Evolutionary conservation across 176 grass and related monocot genomes (phyloP).

Genomic region (Pontederia crassipes): DNA sequence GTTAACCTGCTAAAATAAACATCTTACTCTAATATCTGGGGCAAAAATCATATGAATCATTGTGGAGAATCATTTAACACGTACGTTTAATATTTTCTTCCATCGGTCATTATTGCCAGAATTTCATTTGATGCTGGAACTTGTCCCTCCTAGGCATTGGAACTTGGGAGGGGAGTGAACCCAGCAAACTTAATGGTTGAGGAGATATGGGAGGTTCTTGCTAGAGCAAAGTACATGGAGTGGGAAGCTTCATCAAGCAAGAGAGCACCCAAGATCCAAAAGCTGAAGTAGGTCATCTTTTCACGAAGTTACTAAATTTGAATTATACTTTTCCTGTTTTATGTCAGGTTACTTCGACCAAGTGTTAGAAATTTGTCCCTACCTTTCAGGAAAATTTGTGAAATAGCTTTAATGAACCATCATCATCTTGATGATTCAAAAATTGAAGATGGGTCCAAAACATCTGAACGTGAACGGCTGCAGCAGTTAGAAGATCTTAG

Average conservation of each 20-base stretch:
- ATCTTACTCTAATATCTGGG: too few species aligned
- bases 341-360: slow-evolving; percentile 4
- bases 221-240: slow-evolving; percentile 73
- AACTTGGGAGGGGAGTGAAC: slow-evolving; percentile 71
- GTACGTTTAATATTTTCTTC: too few species aligned
- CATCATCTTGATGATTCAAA: slow-evolving; percentile 29
- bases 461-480: neutral
- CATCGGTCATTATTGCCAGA: too few species aligned
- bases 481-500: slow-evolving; percentile 41
- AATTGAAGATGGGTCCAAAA: slow-evolving; percentile 28
- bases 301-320: slow-evolving; percentile 13
- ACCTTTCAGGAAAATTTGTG: slow-evolving; percentile 48
- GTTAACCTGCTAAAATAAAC: too few species aligned
- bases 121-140: too few species aligned
- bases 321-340: slow-evolving; percentile 7
- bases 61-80: too few species aligned
- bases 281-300: slow-evolving; percentile 40
- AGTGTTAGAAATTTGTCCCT: neutral
- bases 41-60: too few species aligned
- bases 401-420: slow-evolving; percentile 54
- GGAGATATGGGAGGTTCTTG: slow-evolving; percentile 71
- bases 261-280: slow-evolving; percentile 28
- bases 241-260: slow-evolving; percentile 61
- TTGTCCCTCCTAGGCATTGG: slow-evolving; percentile 41
- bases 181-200: slow-evolving; percentile 67